Evolutionary conservation across 73 alveolate genomes (phyloP), one percentile per base, ranked within the genome.

Genomic region (Breviolum minutum): DNA sequence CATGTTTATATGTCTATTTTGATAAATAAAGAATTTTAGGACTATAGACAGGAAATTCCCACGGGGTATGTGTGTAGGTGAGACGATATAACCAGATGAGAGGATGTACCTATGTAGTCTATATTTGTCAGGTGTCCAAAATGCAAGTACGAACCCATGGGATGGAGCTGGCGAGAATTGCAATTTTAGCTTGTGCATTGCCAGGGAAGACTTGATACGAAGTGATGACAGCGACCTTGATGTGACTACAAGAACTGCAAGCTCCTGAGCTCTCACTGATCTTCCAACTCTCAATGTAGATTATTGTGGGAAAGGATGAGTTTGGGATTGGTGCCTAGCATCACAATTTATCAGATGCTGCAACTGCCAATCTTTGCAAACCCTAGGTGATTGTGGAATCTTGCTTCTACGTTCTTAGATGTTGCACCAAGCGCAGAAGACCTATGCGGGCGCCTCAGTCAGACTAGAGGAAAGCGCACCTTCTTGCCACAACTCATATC

Each of bases 351-450:
- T 24, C 13, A 63, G 86, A 22, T 80, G 26, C 88, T 40, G 88
- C 63, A 40, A 13, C 68, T 48, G 32, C 54, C 54, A 40, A 40
- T 40, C 54, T 40, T 40, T 40, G 54, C 54, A 40, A 40, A 40
- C 54, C 54, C 54, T 40, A 82, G 91, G 30, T 48, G 73, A 54
- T 82, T 60, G 91, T 48, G 91, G 91, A 82, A 20, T 82, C 73
- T 54, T 82, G 91, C 91, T 82, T 48, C 91, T 82, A 82, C 26
- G 73, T 82, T 20, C 91, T 82, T 22, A 69, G 91, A 14, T 48
- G 91, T 71, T 82, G 91, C 91, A 82, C 16, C 73, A 82, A 82
- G 91, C 91, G 91, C 48, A 48, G 91, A 60, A 82, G 71, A 60
- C 71, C 73, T 24, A 82, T 82, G 91, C 91, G 73, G 77, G n/a